Conservation (phyloP, 495 filamentous ascomycete species). For the Penicillium odoratum region DNA sequence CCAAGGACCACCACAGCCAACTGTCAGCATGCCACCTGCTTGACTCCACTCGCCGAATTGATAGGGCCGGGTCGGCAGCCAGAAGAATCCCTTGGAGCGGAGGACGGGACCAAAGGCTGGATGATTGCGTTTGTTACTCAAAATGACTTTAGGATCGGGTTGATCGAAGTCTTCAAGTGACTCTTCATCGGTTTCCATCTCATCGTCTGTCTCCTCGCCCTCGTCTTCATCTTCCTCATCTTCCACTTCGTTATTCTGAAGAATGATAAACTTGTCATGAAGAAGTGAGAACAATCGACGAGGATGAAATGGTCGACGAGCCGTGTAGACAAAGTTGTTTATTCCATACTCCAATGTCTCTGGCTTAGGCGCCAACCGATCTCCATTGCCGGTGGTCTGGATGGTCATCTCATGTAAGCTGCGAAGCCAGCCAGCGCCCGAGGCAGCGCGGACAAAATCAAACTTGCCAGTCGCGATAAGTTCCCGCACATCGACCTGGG, state of each 20-base stretch:
- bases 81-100: constrained; percentile 51
- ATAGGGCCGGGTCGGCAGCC: constrained; percentile 45
- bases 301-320: constrained; percentile 54
- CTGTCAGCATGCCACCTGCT: constrained; percentile 58
- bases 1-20: constrained; percentile 54
- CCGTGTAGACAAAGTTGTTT: constrained; percentile 56
- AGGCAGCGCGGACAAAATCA: constrained; percentile 44
- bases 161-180: constrained; percentile 39
- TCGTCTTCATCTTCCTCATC: constrained; percentile 33
- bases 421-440: constrained; percentile 49
- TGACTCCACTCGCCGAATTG: constrained; percentile 60
- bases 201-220: constrained; percentile 34
- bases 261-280: constrained; percentile 56
- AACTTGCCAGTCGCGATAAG: constrained; percentile 53
- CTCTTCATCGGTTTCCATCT: constrained; percentile 38
- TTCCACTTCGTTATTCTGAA: constrained; percentile 44
- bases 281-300: constrained; percentile 48
- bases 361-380: constrained; percentile 50
- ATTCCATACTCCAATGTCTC: constrained; percentile 59
- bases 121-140: constrained; percentile 45
- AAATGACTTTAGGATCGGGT: constrained; percentile 36
- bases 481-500: constrained; percentile 47
- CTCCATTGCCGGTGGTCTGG: constrained; percentile 40
- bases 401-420: constrained; percentile 53
- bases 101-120: constrained; percentile 44